phyloP scores from a whole-genome alignment of 352 stramenopile genomes.

The Phytophthora pini region DNA sequence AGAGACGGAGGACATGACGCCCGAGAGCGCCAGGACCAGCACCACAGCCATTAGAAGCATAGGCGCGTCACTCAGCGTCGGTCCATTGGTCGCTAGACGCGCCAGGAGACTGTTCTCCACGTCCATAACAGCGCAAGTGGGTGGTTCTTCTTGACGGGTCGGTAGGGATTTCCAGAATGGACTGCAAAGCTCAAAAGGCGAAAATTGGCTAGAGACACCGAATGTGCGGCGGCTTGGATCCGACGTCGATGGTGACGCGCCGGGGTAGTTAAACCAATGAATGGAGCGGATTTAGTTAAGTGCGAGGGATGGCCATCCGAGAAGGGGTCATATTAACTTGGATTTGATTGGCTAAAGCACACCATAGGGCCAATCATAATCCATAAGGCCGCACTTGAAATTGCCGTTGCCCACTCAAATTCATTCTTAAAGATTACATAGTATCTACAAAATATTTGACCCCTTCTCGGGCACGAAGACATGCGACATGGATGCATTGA shows the following conservation, averaged over 20 bases:
- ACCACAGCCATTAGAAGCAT: slow-evolving; percentile 40
- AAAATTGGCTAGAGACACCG: background rate
- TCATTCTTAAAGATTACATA: too few relatives aligned
- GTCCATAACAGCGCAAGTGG: slow-evolving; percentile 17
- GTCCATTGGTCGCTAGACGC: slow-evolving; percentile 32
- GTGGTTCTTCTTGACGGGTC: slow-evolving; percentile 3
- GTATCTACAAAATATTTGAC: too few relatives aligned
- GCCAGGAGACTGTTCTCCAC: slow-evolving; percentile 34
- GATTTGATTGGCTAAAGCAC: too few relatives aligned
- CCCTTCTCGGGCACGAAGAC: too few relatives aligned
- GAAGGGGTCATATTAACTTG: too few relatives aligned
- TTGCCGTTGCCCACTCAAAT: too few relatives aligned
- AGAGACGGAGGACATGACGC: slow-evolving; percentile 39
- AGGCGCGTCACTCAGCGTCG: slow-evolving; percentile 26
- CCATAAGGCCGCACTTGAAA: too few relatives aligned
- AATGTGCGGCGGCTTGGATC: background rate
- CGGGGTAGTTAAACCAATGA: background rate
- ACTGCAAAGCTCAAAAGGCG: background rate
- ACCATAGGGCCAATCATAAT: too few relatives aligned
- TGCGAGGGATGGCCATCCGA: slow-evolving; percentile 5
- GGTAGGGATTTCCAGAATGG: slow-evolving; percentile 26
- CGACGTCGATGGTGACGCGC: slow-evolving; percentile 16
- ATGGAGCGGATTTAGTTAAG: background rate
- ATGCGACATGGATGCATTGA: slow-evolving; percentile 23
- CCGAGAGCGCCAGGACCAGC: slow-evolving; percentile 45